Evolutionary conservation across 2,329 filamentous ascomycete species (phyloP).

Genomic region (Shiraia sp.): DNA sequence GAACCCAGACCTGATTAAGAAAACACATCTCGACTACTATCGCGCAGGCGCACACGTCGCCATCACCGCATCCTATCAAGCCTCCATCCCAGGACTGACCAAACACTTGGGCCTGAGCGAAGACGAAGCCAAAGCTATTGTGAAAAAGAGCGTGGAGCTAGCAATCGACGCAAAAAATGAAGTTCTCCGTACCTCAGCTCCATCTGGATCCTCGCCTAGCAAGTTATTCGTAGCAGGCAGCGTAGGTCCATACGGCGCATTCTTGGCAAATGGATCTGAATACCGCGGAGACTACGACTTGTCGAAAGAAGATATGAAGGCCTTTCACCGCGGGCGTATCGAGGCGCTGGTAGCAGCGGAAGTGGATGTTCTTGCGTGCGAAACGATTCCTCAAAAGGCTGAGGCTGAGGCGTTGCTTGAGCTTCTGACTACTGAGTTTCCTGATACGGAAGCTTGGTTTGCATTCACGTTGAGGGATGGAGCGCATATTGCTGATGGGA

Average conservation of each 20-base stretch:
- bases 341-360: slow-evolving; percentile 46
- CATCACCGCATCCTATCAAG: slow-evolving; percentile 55
- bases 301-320: slow-evolving; percentile 36
- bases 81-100: slow-evolving; percentile 46
- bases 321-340: slow-evolving; percentile 51
- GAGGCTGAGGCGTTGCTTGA: slow-evolving; percentile 47
- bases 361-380: slow-evolving; percentile 50
- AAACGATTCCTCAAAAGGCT: slow-evolving; percentile 49
- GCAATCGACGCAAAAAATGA: slow-evolving; percentile 46
- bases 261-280: slow-evolving; percentile 51
- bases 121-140: slow-evolving; percentile 39
- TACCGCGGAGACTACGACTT: slow-evolving; percentile 50
- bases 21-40: slow-evolving; percentile 52
- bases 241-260: slow-evolving; percentile 55
- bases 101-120: slow-evolving; percentile 43
- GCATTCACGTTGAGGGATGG: slow-evolving; percentile 46
- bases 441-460: slow-evolving; percentile 45
- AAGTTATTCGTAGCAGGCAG: slow-evolving; percentile 48
- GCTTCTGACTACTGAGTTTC: slow-evolving; percentile 46
- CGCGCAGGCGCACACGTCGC: slow-evolving; percentile 51
- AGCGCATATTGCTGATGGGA: slow-evolving; percentile 48
- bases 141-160: slow-evolving; percentile 48
- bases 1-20: slow-evolving; percentile 47
- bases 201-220: not conserved
- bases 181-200: no score